A percentile compares a stretch with the other conserved stretches of the same genome.
Evolutionary conservation across 2,329 filamentous ascomycete species (phyloP).

Genomic region (Epicoccum nigrum): DNA sequence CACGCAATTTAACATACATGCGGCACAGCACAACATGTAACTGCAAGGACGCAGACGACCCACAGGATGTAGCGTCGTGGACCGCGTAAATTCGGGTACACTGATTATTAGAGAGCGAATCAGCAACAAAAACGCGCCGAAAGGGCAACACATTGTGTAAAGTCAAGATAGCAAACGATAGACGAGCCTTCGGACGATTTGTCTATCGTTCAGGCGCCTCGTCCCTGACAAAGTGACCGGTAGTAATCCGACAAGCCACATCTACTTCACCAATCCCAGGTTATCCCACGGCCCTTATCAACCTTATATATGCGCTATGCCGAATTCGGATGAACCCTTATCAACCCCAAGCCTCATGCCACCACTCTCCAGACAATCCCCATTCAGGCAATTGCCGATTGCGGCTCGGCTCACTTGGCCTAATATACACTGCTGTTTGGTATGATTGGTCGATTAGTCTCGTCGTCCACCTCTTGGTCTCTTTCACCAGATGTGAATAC

Average conservation of each 20-base stretch:
- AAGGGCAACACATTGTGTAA: slow-evolving; percentile 21
- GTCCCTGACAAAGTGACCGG: slow-evolving; percentile 26
- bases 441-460: slow-evolving; percentile 12
- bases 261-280: slow-evolving; percentile 19
- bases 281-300: slow-evolving; percentile 7
- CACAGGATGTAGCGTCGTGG: neutral
- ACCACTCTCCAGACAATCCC: slow-evolving; percentile 21
- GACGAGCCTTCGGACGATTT: slow-evolving; percentile 9
- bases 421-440: slow-evolving; percentile 15
- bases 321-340: slow-evolving; percentile 25
- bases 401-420: slow-evolving; percentile 17
- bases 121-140: slow-evolving; percentile 18
- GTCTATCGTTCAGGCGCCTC: slow-evolving; percentile 2
- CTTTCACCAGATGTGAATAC: slow-evolving; percentile 14
- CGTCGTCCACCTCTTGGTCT: slow-evolving; percentile 7
- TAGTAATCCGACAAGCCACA: slow-evolving; percentile 14
- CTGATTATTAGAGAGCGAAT: slow-evolving; percentile 29
- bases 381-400: slow-evolving; percentile 15
- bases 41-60: neutral
- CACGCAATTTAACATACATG: too few relatives aligned
- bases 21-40: neutral
- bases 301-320: neutral
- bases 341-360: slow-evolving; percentile 26
- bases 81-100: slow-evolving; percentile 27
- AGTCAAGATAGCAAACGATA: slow-evolving; percentile 21